Conservation (phyloP, 2,329 filamentous ascomycete species). For the Penicillium hesseltinei region DNA sequence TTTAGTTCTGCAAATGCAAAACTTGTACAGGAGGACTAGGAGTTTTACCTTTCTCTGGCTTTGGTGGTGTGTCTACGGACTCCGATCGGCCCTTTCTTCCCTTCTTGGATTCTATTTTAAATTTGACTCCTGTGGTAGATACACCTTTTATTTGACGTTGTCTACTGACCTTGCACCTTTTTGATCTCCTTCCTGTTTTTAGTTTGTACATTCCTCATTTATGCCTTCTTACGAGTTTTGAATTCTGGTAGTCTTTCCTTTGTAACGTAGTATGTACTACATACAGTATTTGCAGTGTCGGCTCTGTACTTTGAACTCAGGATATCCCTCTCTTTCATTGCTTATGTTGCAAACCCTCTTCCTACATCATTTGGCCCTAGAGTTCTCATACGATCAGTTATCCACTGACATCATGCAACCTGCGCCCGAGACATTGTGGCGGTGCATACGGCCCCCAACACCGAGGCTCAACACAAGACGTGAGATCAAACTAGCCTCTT, state of each 20-base stretch:
- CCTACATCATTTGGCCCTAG: background rate
- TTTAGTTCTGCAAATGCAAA: conserved; percentile 19
- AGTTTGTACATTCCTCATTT: conserved; percentile 26
- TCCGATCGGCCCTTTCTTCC: conserved; percentile 10
- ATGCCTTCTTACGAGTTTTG: conserved; percentile 21
- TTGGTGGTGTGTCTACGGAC: background rate
- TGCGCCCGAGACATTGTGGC: background rate
- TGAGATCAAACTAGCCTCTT: background rate
- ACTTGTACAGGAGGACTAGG: conserved; percentile 28
- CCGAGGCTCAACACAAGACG: background rate
- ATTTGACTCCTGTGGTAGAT: conserved; percentile 30
- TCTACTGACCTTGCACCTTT: conserved; percentile 27
- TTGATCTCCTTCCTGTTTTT: conserved; percentile 23
- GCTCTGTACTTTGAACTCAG: no score
- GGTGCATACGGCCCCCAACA: background rate
- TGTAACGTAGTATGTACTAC: background rate
- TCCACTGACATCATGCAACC: background rate
- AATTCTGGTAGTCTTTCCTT: background rate
- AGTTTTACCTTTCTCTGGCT: conserved; percentile 19
- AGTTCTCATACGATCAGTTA: background rate
- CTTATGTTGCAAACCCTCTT: background rate
- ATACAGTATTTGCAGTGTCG: background rate
- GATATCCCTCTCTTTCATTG: background rate
- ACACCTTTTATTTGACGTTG: conserved; percentile 31
- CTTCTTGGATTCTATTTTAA: conserved; percentile 26